Conservation (phyloP, 2,329 filamentous ascomycete species). For the Gnomoniopsis smithogilvyi region DNA sequence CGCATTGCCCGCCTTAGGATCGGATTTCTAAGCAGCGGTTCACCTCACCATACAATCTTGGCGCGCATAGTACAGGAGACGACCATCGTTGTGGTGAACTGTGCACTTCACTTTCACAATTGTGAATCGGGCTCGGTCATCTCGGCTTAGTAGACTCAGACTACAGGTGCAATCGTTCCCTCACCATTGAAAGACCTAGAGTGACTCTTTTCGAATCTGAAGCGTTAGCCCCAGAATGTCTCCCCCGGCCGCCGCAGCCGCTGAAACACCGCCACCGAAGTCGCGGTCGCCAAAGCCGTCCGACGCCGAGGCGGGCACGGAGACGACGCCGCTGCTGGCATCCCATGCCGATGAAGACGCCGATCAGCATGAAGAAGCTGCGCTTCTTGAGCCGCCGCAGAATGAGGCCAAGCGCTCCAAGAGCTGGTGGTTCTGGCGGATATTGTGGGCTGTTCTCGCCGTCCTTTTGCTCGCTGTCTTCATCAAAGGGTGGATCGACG, state of each 20-base stretch:
- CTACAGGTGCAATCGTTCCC: too few relatives aligned
- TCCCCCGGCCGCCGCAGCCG: slow-evolving; percentile 3
- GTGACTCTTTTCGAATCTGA: not conserved
- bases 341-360: slow-evolving; percentile 7
- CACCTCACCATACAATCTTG: not conserved
- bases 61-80: not conserved
- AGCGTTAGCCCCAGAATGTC: slow-evolving; percentile 7
- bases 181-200: not conserved
- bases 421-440: slow-evolving; percentile 33
- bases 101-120: not conserved
- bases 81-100: not conserved
- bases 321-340: slow-evolving; percentile 17
- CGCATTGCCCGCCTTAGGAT: not conserved
- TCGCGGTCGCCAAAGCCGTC: not conserved
- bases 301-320: not conserved
- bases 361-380: slow-evolving; percentile 20
- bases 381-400: slow-evolving; percentile 20
- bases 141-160: not conserved
- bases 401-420: slow-evolving; percentile 10
- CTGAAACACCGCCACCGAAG: slow-evolving; percentile 9
- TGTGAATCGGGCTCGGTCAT: not conserved
- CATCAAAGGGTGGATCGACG: slow-evolving; percentile 44
- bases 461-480: slow-evolving; percentile 33
- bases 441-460: slow-evolving; percentile 32
- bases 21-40: slow-evolving; percentile 17